Conservation (phyloP, 202 grass and related monocot species). For the Carex arenaria region DNA sequence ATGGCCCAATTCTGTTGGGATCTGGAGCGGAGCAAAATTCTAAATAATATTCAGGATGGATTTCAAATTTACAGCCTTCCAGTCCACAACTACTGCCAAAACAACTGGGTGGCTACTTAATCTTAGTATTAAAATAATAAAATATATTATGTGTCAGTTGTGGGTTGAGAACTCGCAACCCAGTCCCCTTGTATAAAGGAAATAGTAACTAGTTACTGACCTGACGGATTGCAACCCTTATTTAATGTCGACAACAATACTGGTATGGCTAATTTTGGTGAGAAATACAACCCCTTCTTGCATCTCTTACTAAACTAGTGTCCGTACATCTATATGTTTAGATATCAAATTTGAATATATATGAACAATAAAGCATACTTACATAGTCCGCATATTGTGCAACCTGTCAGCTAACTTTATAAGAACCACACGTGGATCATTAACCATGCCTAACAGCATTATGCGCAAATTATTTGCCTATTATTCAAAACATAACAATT, state of each 20-base stretch:
- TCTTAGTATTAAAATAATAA: background rate
- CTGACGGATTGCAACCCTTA: background rate
- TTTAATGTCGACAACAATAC: background rate
- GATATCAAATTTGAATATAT: slow-evolving; percentile 24
- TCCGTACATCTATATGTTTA: background rate
- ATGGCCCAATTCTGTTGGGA: background rate
- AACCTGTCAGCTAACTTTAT: slow-evolving; percentile 94
- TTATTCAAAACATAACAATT: slow-evolving; percentile 37
- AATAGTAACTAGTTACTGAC: background rate
- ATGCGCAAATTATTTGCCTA: slow-evolving; percentile 94
- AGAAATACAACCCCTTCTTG: background rate
- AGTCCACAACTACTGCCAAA: background rate
- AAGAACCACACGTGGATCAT: slow-evolving; percentile 96
- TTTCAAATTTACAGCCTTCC: background rate
- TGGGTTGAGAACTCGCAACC: background rate
- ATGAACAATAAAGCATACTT: slow-evolving; percentile 29
- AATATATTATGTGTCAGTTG: background rate
- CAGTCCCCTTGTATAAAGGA: background rate
- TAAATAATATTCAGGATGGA: background rate
- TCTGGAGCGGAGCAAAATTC: background rate
- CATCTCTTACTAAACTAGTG: background rate
- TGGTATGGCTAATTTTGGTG: background rate
- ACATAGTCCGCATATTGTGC: slow-evolving; percentile 99
- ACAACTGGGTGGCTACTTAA: background rate
- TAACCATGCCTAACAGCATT: slow-evolving; percentile 98